Conservation (phyloP, 768 basidiomycete genomes). For the Coprinellus micaceus region DNA sequence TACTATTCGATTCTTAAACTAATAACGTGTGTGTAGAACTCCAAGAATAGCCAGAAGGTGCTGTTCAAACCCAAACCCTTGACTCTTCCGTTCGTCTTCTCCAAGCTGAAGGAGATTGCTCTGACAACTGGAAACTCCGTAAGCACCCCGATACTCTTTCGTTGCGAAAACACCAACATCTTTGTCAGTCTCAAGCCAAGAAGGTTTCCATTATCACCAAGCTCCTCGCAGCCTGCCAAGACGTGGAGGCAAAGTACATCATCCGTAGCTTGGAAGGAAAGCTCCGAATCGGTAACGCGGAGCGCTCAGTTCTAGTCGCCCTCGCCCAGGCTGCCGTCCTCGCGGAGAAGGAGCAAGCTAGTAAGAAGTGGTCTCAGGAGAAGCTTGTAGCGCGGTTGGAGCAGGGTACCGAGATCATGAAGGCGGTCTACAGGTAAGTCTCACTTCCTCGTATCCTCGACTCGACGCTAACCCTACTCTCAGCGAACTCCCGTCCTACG, state of each 20-base stretch:
- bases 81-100: constrained; percentile 86
- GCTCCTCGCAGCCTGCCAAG: constrained; percentile 88
- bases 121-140: constrained; percentile 81
- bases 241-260: constrained; percentile 92
- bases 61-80: constrained; percentile 92
- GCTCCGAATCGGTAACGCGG: constrained; percentile 94
- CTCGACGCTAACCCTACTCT: constrained; percentile 5
- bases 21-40: constrained; percentile 52
- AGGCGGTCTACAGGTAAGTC: constrained; percentile 86
- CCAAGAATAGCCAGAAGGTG: constrained; percentile 89
- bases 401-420: constrained; percentile 72
- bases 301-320: constrained; percentile 92
- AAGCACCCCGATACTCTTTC: constrained; percentile 6
- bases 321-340: constrained; percentile 87
- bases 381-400: constrained; percentile 71
- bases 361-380: constrained; percentile 73
- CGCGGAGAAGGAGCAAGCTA: constrained; percentile 67
- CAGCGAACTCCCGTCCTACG: constrained; percentile 92
- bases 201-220: constrained; percentile 95
- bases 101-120: constrained; percentile 88
- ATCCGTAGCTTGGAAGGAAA: constrained; percentile 95
- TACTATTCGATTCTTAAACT: not conserved
- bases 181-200: constrained; percentile 79
- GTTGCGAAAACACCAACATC: not conserved
- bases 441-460: not conserved